These are phyloP conservation scores for Cystobasidium onofrii DNA, from an alignment of 768 basidiomycete species.

Conservation along the genomic window DNA sequence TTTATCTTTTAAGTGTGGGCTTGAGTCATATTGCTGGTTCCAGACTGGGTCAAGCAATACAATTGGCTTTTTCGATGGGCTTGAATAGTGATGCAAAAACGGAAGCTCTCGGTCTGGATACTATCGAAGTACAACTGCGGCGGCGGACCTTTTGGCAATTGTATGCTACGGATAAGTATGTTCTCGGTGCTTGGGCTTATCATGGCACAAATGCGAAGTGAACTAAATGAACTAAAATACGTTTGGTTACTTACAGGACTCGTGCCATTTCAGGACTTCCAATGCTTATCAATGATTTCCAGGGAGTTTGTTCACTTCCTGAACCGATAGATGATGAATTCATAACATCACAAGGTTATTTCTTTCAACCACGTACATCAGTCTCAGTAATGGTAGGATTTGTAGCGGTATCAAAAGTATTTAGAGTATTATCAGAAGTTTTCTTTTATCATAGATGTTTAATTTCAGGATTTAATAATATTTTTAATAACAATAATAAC, in stretches of 20 bases:
- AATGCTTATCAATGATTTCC: not conserved
- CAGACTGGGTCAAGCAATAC: not conserved
- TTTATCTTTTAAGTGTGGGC: conserved; percentile 9
- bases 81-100: conserved; percentile 2
- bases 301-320: not conserved
- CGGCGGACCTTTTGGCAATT: conserved; percentile 15
- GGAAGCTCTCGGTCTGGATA: conserved; percentile 5
- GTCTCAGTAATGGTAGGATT: conserved; percentile 10
- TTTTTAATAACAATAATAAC: no score
- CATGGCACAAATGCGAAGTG: no score
- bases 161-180: not conserved
- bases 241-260: no score
- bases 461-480: not conserved
- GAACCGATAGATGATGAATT: conserved; percentile 21
- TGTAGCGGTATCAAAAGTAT: not conserved
- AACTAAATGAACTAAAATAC: no score
- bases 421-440: not conserved
- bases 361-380: not conserved
- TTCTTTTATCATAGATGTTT: conserved; percentile 13
- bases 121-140: conserved; percentile 4
- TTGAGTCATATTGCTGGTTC: not conserved
- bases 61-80: not conserved
- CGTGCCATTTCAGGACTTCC: not conserved
- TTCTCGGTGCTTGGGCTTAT: not conserved
- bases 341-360: conserved; percentile 18